These are phyloP conservation scores for Fusarium brachygibbosum DNA, from an alignment of 2,329 filamentous ascomycete species.

Conservation along the genomic window DNA sequence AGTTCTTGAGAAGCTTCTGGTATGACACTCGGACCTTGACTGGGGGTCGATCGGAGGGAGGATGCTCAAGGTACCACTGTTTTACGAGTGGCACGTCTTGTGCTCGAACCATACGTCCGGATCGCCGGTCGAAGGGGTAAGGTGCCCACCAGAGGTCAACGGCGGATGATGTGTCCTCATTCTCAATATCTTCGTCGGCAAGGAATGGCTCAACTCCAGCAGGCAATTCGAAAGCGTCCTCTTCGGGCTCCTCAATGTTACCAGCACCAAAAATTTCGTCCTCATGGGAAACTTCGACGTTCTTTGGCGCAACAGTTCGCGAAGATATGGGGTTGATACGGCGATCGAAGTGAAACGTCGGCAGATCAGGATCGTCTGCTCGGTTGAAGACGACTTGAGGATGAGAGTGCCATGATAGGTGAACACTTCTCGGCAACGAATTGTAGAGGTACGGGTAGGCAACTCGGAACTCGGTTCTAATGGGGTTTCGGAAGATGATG, in stretches of 20 bases:
- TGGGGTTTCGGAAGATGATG: slow-evolving; percentile 96
- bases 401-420: slow-evolving; percentile 92
- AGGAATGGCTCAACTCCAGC: slow-evolving; percentile 87
- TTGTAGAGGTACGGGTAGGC: slow-evolving; percentile 97
- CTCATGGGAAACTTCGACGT: slow-evolving; percentile 91
- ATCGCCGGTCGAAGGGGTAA: slow-evolving; percentile 93
- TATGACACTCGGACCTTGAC: slow-evolving; percentile 99
- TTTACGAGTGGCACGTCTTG: slow-evolving; percentile 98
- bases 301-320: slow-evolving; percentile 92
- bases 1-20: slow-evolving; percentile 96
- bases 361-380: slow-evolving; percentile 87
- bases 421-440: slow-evolving; percentile 92
- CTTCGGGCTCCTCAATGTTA: slow-evolving; percentile 79
- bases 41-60: slow-evolving; percentile 84
- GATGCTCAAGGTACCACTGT: slow-evolving; percentile 98
- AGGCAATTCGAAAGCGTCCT: slow-evolving; percentile 88
- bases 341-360: slow-evolving; percentile 98
- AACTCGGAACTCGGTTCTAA: slow-evolving; percentile 95
- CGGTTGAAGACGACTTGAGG: slow-evolving; percentile 93
- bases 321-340: slow-evolving; percentile 98
- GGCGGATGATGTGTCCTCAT: slow-evolving; percentile 87
- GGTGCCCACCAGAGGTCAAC: slow-evolving; percentile 99
- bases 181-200: slow-evolving; percentile 88
- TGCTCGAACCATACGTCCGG: slow-evolving; percentile 94
- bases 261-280: slow-evolving; percentile 91